phyloP scores from a whole-genome alignment of 306 rosid species.

The Cucumis sativus region DNA sequence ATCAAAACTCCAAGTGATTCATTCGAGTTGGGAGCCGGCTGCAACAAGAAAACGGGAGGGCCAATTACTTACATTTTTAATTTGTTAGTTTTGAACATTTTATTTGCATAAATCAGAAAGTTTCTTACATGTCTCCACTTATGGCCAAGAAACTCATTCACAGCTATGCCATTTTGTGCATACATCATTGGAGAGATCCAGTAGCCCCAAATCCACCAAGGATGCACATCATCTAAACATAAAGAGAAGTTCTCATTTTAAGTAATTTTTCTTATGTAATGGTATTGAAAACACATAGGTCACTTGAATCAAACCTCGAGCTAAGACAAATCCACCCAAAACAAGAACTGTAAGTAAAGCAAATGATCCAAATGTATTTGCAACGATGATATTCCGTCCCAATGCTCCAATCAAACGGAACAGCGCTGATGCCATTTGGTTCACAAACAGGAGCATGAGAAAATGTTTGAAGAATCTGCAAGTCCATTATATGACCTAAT shows the following conservation, averaged over 20 bases:
- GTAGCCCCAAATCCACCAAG: slow-evolving; percentile 41
- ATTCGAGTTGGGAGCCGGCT: slow-evolving; percentile 9
- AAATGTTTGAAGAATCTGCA: slow-evolving; percentile 31
- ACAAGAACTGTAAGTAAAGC: slow-evolving; percentile 11
- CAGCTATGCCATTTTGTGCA: slow-evolving; percentile 20
- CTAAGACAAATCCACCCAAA: slow-evolving; percentile 13
- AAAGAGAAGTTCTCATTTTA: background rate
- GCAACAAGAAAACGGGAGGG: background rate
- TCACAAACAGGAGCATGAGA: slow-evolving; percentile 16
- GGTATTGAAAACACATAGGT: background rate
- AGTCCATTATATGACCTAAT: background rate
- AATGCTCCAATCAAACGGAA: slow-evolving; percentile 15
- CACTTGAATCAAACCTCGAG: background rate
- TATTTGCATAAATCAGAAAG: too few species aligned
- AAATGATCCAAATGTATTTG: slow-evolving; percentile 21
- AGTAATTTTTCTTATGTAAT: background rate
- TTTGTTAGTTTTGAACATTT: background rate
- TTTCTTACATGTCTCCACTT: slow-evolving; percentile 24
- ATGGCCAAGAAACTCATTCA: slow-evolving; percentile 24
- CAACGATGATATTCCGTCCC: slow-evolving; percentile 15
- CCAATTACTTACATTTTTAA: background rate
- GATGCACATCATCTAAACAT: slow-evolving; percentile 13
- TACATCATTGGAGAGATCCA: slow-evolving; percentile 37
- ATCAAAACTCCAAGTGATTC: slow-evolving; percentile 22
- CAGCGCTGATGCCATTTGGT: slow-evolving; percentile 29